Conservation (phyloP, 352 stramenopile species). For the Thraustochytrium striatum region DNA sequence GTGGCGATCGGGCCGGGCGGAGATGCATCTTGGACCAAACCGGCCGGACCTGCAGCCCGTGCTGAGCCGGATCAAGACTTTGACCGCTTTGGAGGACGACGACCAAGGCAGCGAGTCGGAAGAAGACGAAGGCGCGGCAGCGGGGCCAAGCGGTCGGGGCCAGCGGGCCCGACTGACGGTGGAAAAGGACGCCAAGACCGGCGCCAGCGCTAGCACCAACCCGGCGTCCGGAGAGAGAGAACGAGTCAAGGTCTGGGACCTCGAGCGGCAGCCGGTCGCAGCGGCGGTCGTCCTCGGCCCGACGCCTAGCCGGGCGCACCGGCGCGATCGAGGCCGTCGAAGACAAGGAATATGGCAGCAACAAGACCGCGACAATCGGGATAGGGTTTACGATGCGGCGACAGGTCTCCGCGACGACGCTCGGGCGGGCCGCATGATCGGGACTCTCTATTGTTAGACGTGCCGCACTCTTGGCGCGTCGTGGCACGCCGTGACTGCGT, state of each 20-base stretch:
- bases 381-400: background rate
- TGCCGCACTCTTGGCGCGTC: conserved; percentile 23
- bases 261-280: no score
- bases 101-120: background rate
- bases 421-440: background rate
- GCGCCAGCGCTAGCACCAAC: no score
- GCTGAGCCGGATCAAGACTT: background rate
- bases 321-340: conserved; percentile 35
- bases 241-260: no score
- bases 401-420: background rate
- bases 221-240: no score
- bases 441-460: conserved; percentile 26
- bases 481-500: background rate
- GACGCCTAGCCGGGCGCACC: no score
- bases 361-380: no score
- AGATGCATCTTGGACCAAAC: background rate
- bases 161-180: no score
- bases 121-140: background rate
- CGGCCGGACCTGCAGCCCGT: background rate
- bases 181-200: no score
- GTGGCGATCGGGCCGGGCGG: no score
- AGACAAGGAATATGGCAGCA: conserved; percentile 17
- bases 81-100: background rate
- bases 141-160: no score
- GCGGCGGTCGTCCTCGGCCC: no score